Evolutionary conservation across 805 yeast genomes (phyloP), one percentile per base, ranked within the genome.

Genomic region (Tetrapisispora phaffii): DNA sequence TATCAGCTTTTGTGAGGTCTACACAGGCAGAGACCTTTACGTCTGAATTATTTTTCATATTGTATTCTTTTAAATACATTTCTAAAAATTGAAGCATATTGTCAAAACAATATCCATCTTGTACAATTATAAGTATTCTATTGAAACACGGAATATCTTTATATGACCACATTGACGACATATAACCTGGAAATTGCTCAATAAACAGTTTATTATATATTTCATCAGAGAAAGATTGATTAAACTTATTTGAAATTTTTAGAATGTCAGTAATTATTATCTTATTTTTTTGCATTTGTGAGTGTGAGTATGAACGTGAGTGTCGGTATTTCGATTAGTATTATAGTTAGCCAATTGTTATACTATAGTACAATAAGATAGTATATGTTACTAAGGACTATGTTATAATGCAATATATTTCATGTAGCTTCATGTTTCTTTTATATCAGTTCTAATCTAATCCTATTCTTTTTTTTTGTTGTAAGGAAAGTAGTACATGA

Each of bases 81-180:
- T 47, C 47, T 34, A 69, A 40, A 32, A 41, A 47, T 1, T 50
- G 34, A 44, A 45, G 58, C 2, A 66, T 52, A 13, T 50, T 28
- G 3, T 19, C 7, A 0, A 71, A 59, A 3, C 53, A 46, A 4
- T 38, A 42, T 31, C 57, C 62, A 28, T 57, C 51, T 26, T 54
- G 53, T 19, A 67, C 47, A 2, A 66, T 62, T 15, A 69, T 63
- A 52, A 62, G 73, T 48, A 60, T 61, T 51, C 80, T 74, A 57
- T 64, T 69, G 46, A 60, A 63, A 55, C 54, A 76, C 21, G 57
- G 59, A 49, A 60, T 62, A 51, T 62, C 75, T 20, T 70, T 72
- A 56, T 62, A 69, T 37, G 64, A 62, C 29, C 56, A 45, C 42
- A 56, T 32, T 20, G 52, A 51, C 1, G 44, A 13, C 26, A 44